These are phyloP conservation scores for Ascochyta koolunga DNA, from an alignment of 2,329 filamentous ascomycete genomes.

Conservation along the genomic window DNA sequence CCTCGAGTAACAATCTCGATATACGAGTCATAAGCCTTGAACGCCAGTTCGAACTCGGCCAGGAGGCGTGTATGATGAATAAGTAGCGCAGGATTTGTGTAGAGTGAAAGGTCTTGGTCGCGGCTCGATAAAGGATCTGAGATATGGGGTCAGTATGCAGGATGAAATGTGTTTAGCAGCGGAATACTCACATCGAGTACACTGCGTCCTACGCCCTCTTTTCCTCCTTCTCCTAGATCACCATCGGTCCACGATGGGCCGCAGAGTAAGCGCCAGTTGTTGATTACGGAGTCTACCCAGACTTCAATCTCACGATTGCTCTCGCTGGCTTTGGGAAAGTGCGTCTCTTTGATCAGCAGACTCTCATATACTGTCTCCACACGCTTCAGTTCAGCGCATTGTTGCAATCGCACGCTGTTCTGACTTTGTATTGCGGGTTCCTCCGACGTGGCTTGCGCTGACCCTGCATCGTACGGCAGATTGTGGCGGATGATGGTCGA, in stretches of 20 bases:
- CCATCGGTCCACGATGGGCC: conserved; percentile 79
- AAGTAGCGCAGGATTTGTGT: conserved; percentile 84
- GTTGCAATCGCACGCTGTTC: conserved; percentile 47
- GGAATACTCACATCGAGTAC: conserved; percentile 68
- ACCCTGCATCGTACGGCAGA: conserved; percentile 62
- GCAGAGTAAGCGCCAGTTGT: conserved; percentile 84
- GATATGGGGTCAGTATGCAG: conserved; percentile 6
- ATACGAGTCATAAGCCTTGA: conserved; percentile 91
- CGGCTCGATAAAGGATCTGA: conserved; percentile 83
- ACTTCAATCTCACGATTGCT: conserved; percentile 78
- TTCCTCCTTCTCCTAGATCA: conserved; percentile 82
- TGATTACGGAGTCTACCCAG: conserved; percentile 79
- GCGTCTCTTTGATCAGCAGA: conserved; percentile 76
- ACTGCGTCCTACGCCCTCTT: conserved; percentile 73
- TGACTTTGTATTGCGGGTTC: conserved; percentile 30
- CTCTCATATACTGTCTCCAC: conserved; percentile 82
- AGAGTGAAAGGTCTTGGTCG: conserved; percentile 94
- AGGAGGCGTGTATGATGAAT: conserved; percentile 86
- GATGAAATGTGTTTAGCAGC: background rate
- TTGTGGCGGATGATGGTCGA: conserved; percentile 75
- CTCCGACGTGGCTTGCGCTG: conserved; percentile 33
- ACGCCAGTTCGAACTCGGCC: conserved; percentile 89
- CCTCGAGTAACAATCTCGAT: conserved; percentile 84
- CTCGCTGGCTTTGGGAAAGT: conserved; percentile 84
- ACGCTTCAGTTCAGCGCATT: conserved; percentile 77